Conservation (phyloP, 2,329 filamentous ascomycete genomes). For the Cryphonectria carpinicola region DNA sequence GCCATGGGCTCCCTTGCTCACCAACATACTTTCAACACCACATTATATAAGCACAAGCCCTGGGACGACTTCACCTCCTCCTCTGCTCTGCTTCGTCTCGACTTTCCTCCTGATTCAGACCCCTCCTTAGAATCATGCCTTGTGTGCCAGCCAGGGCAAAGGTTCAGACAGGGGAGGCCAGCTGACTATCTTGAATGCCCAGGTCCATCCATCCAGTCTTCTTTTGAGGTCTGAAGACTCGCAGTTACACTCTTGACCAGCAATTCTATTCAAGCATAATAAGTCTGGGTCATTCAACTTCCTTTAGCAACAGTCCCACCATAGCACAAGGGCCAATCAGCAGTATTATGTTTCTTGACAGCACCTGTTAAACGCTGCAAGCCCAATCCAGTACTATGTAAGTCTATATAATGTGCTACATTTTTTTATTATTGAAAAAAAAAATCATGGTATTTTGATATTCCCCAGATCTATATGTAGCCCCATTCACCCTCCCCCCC, state of each 20-base stretch:
- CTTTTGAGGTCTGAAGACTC: neutral
- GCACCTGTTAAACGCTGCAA: too few species aligned
- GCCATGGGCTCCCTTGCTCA: slow-evolving; percentile 1
- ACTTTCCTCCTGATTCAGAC: neutral
- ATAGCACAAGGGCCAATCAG: too few species aligned
- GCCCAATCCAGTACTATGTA: too few species aligned
- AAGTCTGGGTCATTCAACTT: too few species aligned
- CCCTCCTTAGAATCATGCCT: neutral
- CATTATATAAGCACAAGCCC: slow-evolving; percentile 2
- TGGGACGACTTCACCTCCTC: neutral
- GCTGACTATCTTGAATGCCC: neutral
- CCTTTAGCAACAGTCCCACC: too few species aligned
- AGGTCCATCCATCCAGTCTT: neutral
- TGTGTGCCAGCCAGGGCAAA: neutral
- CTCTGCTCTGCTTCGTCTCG: neutral
- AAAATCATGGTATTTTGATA: neutral
- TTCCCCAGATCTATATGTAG: neutral
- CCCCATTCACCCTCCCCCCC: neutral
- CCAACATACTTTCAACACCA: neutral
- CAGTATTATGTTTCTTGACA: too few species aligned
- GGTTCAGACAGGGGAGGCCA: neutral
- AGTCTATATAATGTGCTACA: too few species aligned
- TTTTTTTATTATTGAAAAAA: neutral
- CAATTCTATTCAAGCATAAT: neutral
- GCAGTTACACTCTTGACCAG: neutral